Base-by-base conservation (phyloP, 139 green algal species). In the Chlamydomonas incerta region DNA sequence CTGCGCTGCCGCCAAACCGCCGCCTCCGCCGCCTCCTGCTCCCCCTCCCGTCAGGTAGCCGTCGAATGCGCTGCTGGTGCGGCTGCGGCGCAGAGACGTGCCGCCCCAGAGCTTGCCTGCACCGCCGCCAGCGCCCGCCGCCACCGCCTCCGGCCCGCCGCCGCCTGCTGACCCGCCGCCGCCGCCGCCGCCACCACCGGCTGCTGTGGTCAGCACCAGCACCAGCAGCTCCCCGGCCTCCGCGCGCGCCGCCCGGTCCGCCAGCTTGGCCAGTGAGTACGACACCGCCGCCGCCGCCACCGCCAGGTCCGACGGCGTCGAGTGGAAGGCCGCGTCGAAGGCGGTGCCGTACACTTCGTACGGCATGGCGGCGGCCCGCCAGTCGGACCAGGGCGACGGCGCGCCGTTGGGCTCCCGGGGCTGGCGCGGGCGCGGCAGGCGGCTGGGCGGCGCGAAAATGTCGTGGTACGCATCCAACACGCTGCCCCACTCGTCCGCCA, bases 381-480 rank as follows among this genome's bases (percentile, higher is more conserved):
- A 50, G 41, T 50, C 41, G 41, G 41, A 50, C 41, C 41, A 50
- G 41, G 41, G 41, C 41, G 41, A 50, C 8, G 41, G 41, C 41
- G 41, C 3, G 63, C 28, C 31, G 26, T n/a, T n/a, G n/a, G n/a
- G 26, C 3, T 17, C 63, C 63, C 50, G 14, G 31, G 52, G 4
- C 15, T 46, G 31, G 8, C 31, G 14, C 13, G 67, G 67, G 67
- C 31, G 21, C 14, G 67, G 67, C 67, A 46, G 28, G 31, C 37
- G 20, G 14, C 67, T 26, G 24, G 67, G 31, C 31, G 67, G 67
- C 67, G 6, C 67, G 33, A 50, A 72, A 2, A 29, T 31, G 33
- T 72, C 67, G 15, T 72, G 67, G 67, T 72, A 72, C n/a, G 52
- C 67, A 31, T 72, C 67, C 67, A 50, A 31, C 4, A 72, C 31